Base-by-base conservation (phyloP, 805 yeast genomes). In the Wickerhamiella allomyrinae region DNA sequence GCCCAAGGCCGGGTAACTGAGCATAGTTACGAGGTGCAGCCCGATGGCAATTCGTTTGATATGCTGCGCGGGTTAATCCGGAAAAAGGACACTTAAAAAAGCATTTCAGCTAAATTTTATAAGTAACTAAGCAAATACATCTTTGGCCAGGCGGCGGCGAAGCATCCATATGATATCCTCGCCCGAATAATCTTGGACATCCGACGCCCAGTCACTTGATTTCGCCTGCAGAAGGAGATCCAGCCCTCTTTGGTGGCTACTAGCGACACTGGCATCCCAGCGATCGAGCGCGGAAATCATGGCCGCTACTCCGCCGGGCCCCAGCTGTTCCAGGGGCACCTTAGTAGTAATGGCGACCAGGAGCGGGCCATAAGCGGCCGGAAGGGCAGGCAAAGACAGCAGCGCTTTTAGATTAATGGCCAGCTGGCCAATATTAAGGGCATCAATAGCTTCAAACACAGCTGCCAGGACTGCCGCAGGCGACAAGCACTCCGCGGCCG, bases 31-130 rank as follows among this genome's bases (percentile, higher is more conserved):
- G 79, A 84, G 51, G 63, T 91, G 37, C 96, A 87, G 58, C 97
- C 99, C 0, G 98, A 91, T 60, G 98, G 99, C 1, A 91, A 91
- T 57, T 84, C 96, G 3, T 91, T 91, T 55, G 97, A 91, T 58
- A 87, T 91, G 70, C 81, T 91, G 65, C 79, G 72, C 51, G 97
- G 97, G 0, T 66, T 91, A 49, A 80, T 89, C 14, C 80, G 77
- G 15, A 76, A 66, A 46, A 79, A 77, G 54, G 61, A 27, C n/a
- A n/a, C n/a, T n/a, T n/a, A n/a, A n/a, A n/a, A n/a, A n/a, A n/a
- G n/a, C n/a, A n/a, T n/a, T n/a, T n/a, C n/a, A n/a, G n/a, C n/a
- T n/a, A n/a, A 25, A 5, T 25, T 9, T 25, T 11, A 11, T 25
- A 9, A 7, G 13, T n/a, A 6, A 7, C 17, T n/a, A 27, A 27